A percentile compares a stretch with the other conserved stretches of the same genome.
Conservation (phyloP, 2,329 filamentous ascomycete species). For the Aspergillus felis region DNA sequence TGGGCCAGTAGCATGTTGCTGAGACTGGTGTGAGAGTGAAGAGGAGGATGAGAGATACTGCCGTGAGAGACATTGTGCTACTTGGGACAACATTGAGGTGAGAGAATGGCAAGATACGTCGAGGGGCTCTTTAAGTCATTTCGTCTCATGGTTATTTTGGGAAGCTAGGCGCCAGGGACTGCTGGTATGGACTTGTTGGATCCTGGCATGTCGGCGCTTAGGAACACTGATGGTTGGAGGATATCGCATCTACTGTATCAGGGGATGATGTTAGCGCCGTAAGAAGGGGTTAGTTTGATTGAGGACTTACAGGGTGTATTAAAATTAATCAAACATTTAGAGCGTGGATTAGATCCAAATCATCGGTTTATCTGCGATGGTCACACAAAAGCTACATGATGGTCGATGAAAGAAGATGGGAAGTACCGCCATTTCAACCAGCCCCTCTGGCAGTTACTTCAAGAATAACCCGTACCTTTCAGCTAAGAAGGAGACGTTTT, state of each 20-base stretch:
- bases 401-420: too few species aligned
- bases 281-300: too few species aligned
- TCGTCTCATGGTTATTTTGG: background rate
- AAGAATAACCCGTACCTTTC: too few species aligned
- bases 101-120: background rate
- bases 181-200: background rate
- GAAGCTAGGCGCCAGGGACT: background rate
- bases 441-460: too few species aligned
- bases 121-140: background rate
- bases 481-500: too few species aligned
- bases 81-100: background rate
- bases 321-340: too few species aligned
- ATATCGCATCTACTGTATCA: background rate
- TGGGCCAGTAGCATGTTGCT: conserved; percentile 6
- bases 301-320: too few species aligned
- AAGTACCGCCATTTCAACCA: too few species aligned
- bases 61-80: background rate
- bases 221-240: background rate
- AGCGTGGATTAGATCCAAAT: too few species aligned
- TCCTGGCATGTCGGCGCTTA: background rate
- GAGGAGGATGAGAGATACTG: background rate
- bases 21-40: background rate
- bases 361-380: too few species aligned
- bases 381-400: too few species aligned
- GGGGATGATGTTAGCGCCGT: background rate